Conservation (phyloP, 2,329 filamentous ascomycete genomes). For the Fusarium redolens region DNA sequence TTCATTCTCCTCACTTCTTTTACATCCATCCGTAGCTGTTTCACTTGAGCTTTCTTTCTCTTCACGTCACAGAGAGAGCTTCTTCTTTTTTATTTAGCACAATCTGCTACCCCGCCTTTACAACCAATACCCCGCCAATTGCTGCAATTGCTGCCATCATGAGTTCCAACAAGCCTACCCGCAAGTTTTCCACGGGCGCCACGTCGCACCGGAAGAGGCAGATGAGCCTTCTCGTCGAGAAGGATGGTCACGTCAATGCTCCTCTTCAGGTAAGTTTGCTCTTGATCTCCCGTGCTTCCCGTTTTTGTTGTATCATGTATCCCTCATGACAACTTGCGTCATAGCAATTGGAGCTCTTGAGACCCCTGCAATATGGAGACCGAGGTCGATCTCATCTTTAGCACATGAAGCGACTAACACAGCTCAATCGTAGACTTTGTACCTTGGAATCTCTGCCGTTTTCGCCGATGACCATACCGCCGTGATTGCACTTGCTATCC, state of each 20-base stretch:
- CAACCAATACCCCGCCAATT: constrained; percentile 23
- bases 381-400: background rate
- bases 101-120: constrained; percentile 23
- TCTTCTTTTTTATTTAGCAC: background rate
- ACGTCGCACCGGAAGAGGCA: constrained; percentile 59
- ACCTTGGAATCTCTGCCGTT: constrained; percentile 70
- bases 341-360: background rate
- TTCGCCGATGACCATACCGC: constrained; percentile 62
- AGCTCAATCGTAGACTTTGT: constrained; percentile 62
- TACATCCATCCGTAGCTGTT: constrained; percentile 24
- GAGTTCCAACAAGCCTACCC: constrained; percentile 43
- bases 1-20: constrained; percentile 11
- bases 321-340: constrained; percentile 38
- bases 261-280: constrained; percentile 57
- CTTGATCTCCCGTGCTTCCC: background rate
- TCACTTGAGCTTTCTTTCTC: constrained; percentile 6
- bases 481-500: constrained; percentile 74
- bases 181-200: constrained; percentile 58
- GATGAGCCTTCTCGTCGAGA: constrained; percentile 59
- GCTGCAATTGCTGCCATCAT: constrained; percentile 38
- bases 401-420: constrained; percentile 19
- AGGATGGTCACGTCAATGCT: constrained; percentile 57
- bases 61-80: constrained; percentile 12
- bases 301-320: background rate
- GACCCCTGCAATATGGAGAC: constrained; percentile 1